Percentiles rank a stretch among this genome's conserved stretches.
Conservation (phyloP, 345 rosid species). For the Dimocarpus longan region DNA sequence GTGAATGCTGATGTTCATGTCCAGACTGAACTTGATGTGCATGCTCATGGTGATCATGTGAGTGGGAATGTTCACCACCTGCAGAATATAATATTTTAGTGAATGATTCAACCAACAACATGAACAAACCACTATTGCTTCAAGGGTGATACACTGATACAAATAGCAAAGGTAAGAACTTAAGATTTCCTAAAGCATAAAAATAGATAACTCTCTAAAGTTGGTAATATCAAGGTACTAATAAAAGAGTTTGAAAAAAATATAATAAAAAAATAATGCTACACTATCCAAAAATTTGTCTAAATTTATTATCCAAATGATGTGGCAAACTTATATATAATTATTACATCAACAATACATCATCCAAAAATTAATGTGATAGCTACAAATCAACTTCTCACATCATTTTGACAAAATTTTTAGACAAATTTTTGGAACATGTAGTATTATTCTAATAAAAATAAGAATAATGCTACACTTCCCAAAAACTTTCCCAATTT, state of each 20-base stretch:
- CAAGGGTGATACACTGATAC: not conserved
- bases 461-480: no score
- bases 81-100: slow-evolving; percentile 30
- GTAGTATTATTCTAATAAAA: no score
- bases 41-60: slow-evolving; percentile 58
- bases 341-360: no score
- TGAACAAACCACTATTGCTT: not conserved
- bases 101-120: slow-evolving; percentile 11
- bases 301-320: no score
- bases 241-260: not conserved
- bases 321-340: no score
- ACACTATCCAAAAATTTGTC: no score
- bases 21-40: slow-evolving; percentile 47
- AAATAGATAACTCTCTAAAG: not conserved
- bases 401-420: no score
- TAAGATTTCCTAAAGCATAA: not conserved
- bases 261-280: no score
- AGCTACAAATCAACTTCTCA: no score
- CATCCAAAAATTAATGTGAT: no score
- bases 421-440: no score
- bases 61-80: slow-evolving; percentile 89
- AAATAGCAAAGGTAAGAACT: not conserved
- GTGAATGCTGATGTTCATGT: slow-evolving; percentile 52
- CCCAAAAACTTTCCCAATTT: no score
- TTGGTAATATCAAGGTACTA: not conserved